Base-by-base conservation (phyloP, 2,329 filamentous ascomycete genomes). In the Neonectria neomacrospora region DNA sequence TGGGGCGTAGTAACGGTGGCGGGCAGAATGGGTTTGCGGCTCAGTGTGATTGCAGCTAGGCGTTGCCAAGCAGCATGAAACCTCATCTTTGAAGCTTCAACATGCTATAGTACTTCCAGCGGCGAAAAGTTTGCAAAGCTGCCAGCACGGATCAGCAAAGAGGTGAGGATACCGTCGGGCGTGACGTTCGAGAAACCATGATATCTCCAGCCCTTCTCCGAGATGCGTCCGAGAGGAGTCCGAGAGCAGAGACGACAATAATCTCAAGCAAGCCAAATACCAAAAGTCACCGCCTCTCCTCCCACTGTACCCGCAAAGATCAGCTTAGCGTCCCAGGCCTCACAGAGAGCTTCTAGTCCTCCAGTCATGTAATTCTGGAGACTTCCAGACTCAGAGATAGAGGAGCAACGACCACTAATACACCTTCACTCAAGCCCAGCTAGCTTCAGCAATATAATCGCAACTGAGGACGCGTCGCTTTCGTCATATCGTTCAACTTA, bases 21-120 rank as follows among this genome's bases (percentile, higher is more conserved):
- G 39, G 39, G 39, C 4, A n/a, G 20, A 42, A 42, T 20, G 7
- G 3, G 39, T 42, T 42, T 42, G 39, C 39, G n/a, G n/a, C 39
- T 42, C 39, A 9, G 39, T 42, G 39, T 42, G 39, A 20, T n/a
- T 20, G 39, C 39, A 42, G 39, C 20, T 42, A 42, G 39, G 39
- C 39, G n/a, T 42, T n/a, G 39, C n/a, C 39, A 42, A 42, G 39
- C 39, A 42, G 39, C n/a, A 42, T 42, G 39, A 42, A 42, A 42
- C 39, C 20, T 42, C n/a, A 42, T 42, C 39, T 20, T 42, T n/a
- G 18, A n/a, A 42, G 39, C 39, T 42, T 42, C 39, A 42, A 20
- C 39, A 42, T 42, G 39, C n/a, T 42, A 42, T 42, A n/a, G 39
- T 42, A 18, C 39, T 42, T 42, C 39, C 39, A 18, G 39, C 39